Conservation (phyloP, 2,329 filamentous ascomycete species). For the Penicillium griseofulvum region DNA sequence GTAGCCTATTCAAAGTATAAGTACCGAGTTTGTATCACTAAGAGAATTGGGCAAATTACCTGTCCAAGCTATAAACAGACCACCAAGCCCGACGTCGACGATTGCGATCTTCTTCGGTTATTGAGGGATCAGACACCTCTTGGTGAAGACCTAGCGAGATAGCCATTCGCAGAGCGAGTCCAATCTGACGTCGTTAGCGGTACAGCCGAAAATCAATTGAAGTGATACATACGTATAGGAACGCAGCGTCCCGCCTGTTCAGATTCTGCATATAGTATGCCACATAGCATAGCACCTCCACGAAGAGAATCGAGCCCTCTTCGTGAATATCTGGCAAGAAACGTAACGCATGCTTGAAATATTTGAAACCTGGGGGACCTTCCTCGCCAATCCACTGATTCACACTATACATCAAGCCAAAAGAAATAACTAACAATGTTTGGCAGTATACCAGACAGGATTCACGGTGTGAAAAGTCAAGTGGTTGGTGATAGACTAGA, state of each 20-base stretch:
- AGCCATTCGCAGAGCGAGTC: conserved; percentile 56
- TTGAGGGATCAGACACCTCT: conserved; percentile 43
- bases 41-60: conserved; percentile 22
- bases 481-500: conserved; percentile 45
- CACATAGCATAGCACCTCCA: conserved; percentile 55
- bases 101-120: conserved; percentile 47
- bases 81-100: conserved; percentile 56
- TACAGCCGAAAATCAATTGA: not conserved
- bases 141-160: conserved; percentile 58
- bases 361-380: conserved; percentile 56
- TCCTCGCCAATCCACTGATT: conserved; percentile 56
- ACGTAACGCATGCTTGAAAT: conserved; percentile 53
- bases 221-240: conserved; percentile 45
- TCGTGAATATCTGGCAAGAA: conserved; percentile 57
- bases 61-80: conserved; percentile 57
- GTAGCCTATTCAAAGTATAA: conserved; percentile 34
- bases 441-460: conserved; percentile 54
- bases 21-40: not conserved
- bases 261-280: conserved; percentile 60
- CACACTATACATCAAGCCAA: conserved; percentile 57
- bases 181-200: conserved; percentile 37
- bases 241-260: conserved; percentile 55
- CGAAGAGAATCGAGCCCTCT: conserved; percentile 54
- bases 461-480: conserved; percentile 46
- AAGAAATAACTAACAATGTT: conserved; percentile 53